These are phyloP conservation scores for Lasiodiplodia theobromae DNA, from an alignment of 2,329 filamentous ascomycete genomes.

Conservation along the genomic window DNA sequence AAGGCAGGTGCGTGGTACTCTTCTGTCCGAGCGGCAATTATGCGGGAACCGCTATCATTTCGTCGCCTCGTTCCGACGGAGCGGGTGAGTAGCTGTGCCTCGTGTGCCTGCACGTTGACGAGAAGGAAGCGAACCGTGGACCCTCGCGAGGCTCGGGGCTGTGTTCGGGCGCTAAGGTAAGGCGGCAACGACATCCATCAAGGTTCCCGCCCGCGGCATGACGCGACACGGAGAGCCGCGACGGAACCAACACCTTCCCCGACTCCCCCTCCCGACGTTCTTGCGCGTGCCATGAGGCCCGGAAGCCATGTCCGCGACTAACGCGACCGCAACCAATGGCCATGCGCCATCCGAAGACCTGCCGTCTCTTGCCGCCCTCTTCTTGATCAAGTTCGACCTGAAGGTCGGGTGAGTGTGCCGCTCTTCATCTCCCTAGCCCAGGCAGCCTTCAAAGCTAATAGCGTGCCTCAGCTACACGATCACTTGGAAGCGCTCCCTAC, in stretches of 20 bases:
- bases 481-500: slow-evolving; percentile 79
- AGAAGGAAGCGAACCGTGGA: background rate
- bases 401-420: slow-evolving; percentile 74
- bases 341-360: slow-evolving; percentile 16
- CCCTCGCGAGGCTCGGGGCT: background rate
- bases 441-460: slow-evolving; percentile 8
- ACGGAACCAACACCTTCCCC: slow-evolving; percentile 19
- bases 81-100: background rate
- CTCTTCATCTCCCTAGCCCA: background rate
- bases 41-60: background rate
- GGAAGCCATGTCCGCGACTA: slow-evolving; percentile 30
- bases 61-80: background rate
- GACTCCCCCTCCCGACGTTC: slow-evolving; percentile 10
- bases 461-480: slow-evolving; percentile 71
- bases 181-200: slow-evolving; percentile 25
- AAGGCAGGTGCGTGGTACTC: background rate
- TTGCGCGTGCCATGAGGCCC: slow-evolving; percentile 27
- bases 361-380: slow-evolving; percentile 74
- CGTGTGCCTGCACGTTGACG: background rate
- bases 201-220: slow-evolving; percentile 23
- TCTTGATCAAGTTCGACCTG: slow-evolving; percentile 90
- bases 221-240: slow-evolving; percentile 24
- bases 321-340: slow-evolving; percentile 21
- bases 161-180: background rate
- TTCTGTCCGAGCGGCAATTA: background rate